Conservation (phyloP, 208 protist genomes). For the Phytomonas sp. region DNA sequence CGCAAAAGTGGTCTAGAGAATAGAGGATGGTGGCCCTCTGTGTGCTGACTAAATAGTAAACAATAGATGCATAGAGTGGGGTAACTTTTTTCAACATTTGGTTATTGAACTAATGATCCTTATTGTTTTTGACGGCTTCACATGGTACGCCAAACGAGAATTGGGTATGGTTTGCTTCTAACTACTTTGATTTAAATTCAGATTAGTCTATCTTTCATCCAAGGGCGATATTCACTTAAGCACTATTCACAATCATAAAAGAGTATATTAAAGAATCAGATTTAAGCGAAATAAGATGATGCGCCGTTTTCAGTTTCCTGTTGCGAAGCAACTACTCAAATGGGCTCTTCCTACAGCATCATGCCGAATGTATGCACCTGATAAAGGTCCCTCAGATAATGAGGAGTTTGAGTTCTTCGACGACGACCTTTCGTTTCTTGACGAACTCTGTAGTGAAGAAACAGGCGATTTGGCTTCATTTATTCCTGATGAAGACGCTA, state of each 20-base stretch:
- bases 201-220: not conserved
- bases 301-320: conserved; percentile 4
- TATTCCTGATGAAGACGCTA: conserved; percentile 53
- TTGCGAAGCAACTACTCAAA: not conserved
- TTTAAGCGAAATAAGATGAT: not conserved
- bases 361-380: not conserved
- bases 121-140: not conserved
- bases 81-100: not conserved
- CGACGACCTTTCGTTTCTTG: conserved; percentile 72
- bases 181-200: not conserved
- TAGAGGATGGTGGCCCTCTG: conserved; percentile 3
- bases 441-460: conserved; percentile 63
- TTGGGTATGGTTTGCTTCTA: not conserved
- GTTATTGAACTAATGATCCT: not conserved
- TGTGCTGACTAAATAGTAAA: not conserved
- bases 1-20: not conserved
- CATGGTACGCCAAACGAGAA: not conserved
- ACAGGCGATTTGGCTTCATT: conserved; percentile 49
- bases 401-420: conserved; percentile 60
- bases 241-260: not conserved
- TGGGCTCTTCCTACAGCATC: not conserved
- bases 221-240: not conserved
- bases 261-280: not conserved
- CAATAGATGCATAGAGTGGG: not conserved
- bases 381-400: conserved; percentile 1